These are phyloP conservation scores for Backusella psychrophila DNA, from an alignment of 192 early-diverging fungal species.

Conservation along the genomic window DNA sequence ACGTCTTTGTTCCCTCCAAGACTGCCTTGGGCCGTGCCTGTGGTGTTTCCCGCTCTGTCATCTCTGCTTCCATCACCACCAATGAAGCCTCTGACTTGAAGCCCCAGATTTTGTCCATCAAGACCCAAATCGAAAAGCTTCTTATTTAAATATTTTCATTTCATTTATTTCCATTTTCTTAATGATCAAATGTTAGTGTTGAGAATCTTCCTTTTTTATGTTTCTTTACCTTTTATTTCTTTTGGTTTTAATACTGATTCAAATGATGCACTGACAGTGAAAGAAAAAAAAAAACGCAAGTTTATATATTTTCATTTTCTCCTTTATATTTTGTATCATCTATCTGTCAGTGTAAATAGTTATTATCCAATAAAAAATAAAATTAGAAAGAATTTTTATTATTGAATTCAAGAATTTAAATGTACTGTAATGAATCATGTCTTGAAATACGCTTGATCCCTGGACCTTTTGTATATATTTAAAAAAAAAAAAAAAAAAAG, in stretches of 20 bases:
- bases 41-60: conserved; percentile 92
- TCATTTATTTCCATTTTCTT: not conserved
- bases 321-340: not conserved
- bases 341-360: not conserved
- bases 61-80: conserved; percentile 91
- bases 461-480: not conserved
- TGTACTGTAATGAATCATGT: not conserved
- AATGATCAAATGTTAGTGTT: conserved; percentile 1
- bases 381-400: not conserved
- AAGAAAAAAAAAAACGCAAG: not conserved
- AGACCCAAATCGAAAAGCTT: conserved; percentile 93
- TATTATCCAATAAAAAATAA: not conserved
- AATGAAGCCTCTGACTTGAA: conserved; percentile 97
- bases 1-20: conserved; percentile 98
- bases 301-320: not conserved
- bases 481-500: too few relatives aligned
- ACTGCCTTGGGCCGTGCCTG: conserved; percentile 95
- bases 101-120: conserved; percentile 87
- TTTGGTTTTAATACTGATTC: not conserved
- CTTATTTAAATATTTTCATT: conserved; percentile 59
- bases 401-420: not conserved
- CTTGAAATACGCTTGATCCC: not conserved
- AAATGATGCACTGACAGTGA: conserved; percentile 3
- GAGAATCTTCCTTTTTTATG: not conserved
- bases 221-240: not conserved